Base-by-base conservation (phyloP, 2,329 filamentous ascomycete genomes). In the Talaromyces funiculosus region DNA sequence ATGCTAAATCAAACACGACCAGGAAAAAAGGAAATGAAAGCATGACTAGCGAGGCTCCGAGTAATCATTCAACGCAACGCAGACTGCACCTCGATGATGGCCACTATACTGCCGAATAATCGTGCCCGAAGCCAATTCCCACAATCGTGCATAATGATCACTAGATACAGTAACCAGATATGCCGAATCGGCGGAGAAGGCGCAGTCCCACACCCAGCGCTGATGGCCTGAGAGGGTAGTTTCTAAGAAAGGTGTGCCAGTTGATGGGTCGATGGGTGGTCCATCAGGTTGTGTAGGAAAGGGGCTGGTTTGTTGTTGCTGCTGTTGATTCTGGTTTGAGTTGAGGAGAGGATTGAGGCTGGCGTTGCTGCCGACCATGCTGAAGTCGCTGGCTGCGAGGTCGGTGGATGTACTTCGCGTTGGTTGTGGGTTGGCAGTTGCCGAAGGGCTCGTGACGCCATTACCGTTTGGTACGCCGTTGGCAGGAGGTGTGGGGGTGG, bases 131-230 rank as follows among this genome's bases (percentile, higher is more conserved):
- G 82, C 81, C 64, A 97, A 80, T 78, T 97, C 92, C 92, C 92
- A 97, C 60, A 97, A 78, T 18, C 92, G 83, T 2, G 92, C 92
- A 72, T 96, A 97, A 73, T 97, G 92, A 72, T 97, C 92, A 43
- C 89, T 93, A 72, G 91, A 96, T 4, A 92, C 92, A 0, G 92
- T 97, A 12, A 97, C 92, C 6, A 97, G 81, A 70, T 97, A 97
- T 0, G 92, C 92, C 35, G 88, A 92, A 73, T 97, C 92, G 26
- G 92, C 92, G 63, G 89, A 93, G 76, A 97, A 97, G 0, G 92
- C 92, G 70, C 92, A 97, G 74, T 97, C 92, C 92, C 92, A 97
- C 0, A 97, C 92, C 92, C 92, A 97, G 58, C 92, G 87, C 77
- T 97, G 92, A 76, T 97, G 92, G 59, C 90, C 90, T 22, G 89